These are phyloP conservation scores for Populus alba DNA, from an alignment of 345 rosid genomes.

Conservation along the genomic window DNA sequence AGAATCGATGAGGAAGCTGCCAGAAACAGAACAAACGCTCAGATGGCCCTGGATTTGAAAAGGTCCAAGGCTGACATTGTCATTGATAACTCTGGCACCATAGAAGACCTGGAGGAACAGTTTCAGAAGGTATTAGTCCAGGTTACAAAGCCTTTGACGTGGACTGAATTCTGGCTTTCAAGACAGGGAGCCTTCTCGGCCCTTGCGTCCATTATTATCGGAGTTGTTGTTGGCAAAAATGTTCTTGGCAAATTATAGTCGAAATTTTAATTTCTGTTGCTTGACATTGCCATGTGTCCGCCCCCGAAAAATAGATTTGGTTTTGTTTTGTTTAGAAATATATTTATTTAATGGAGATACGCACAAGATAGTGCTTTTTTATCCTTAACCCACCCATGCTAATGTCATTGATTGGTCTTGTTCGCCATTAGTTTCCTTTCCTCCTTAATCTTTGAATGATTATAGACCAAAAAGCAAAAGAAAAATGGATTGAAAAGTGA, in stretches of 20 bases:
- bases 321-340: not conserved
- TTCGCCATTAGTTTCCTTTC: too few species aligned
- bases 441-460: too few species aligned
- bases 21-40: slow-evolving; percentile 70
- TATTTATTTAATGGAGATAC: not conserved
- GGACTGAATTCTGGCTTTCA: slow-evolving; percentile 82
- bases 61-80: slow-evolving; percentile 70
- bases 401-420: too few species aligned
- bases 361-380: too few species aligned
- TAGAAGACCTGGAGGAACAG: slow-evolving; percentile 60
- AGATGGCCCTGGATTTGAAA: slow-evolving; percentile 72
- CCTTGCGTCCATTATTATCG: slow-evolving; percentile 42
- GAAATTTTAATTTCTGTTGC: not conserved
- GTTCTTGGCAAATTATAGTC: slow-evolving; percentile 1
- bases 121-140: slow-evolving; percentile 49
- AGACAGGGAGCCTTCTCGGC: slow-evolving; percentile 66
- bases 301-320: not conserved
- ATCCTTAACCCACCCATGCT: too few species aligned
- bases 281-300: not conserved
- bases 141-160: slow-evolving; percentile 64
- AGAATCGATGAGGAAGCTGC: slow-evolving; percentile 63
- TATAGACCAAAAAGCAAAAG: too few species aligned
- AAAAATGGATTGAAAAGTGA: too few species aligned
- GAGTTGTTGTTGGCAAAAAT: slow-evolving; percentile 46
- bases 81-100: slow-evolving; percentile 68